phyloP scores from a whole-genome alignment of 345 rosid genomes.

The Heritiera littoralis region DNA sequence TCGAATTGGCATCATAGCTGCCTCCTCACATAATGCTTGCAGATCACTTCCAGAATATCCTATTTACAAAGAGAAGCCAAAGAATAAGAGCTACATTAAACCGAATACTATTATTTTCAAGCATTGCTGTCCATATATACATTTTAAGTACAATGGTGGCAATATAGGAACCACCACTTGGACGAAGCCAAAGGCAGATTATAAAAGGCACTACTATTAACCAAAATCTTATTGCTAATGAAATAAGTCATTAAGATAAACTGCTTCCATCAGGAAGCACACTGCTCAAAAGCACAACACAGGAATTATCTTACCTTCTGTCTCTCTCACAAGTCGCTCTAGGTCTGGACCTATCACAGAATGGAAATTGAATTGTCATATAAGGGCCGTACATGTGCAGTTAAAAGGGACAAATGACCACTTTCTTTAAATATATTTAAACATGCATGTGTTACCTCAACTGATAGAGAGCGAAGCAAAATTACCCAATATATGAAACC shows the following conservation, averaged over 20 bases:
- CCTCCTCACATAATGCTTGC: conserved; percentile 98
- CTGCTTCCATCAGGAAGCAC: not conserved
- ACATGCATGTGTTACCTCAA: not conserved
- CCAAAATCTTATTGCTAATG: conserved; percentile 12
- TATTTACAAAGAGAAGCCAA: conserved; percentile 25
- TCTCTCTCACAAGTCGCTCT: conserved; percentile 74
- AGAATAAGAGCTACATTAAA: conserved; percentile 11
- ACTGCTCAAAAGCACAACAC: conserved; percentile 6
- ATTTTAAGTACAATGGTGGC: not conserved
- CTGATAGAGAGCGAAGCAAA: not conserved
- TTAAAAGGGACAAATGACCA: not conserved
- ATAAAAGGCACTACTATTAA: not conserved
- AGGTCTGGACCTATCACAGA: conserved; percentile 61
- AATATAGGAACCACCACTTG: not conserved
- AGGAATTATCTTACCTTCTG: conserved; percentile 60
- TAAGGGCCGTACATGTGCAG: not conserved
- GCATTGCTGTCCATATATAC: not conserved
- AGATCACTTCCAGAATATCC: conserved; percentile 99
- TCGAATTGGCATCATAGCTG: conserved; percentile 99
- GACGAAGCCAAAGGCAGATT: not conserved
- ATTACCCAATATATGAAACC: not conserved
- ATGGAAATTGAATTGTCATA: conserved; percentile 16
- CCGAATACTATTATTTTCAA: not conserved
- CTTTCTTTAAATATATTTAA: conserved; percentile 1
- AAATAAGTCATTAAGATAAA: conserved; percentile 1